Evolutionary conservation across 2,329 filamentous ascomycete species (phyloP), one percentile per base, ranked within the genome.

Genomic region (Neonectria punicea): DNA sequence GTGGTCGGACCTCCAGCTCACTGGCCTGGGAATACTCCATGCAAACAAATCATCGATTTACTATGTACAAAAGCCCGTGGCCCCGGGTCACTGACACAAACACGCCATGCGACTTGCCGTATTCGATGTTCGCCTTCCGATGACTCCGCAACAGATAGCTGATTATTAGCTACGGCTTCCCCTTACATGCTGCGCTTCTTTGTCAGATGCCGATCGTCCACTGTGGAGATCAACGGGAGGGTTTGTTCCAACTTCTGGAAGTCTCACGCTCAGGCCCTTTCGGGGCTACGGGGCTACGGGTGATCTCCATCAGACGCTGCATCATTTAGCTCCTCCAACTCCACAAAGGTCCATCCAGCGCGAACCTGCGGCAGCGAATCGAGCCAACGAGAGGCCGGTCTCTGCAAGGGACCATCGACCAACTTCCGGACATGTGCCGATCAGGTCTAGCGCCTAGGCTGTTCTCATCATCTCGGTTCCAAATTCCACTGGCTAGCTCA

Each of bases 201-300:
- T 50, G 14, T 13, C 16, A 6, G 16, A 18, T 20, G 47, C 32
- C 28, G 47, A 50, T 50, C 47, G 13, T 50, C 25, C 30, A 18
- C 16, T 5, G 28, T n/a, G 47, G 25, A 50, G 28, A 32, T 18
- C 25, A 50, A 50, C 47, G 28, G 30, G 30, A 34, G 30, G 30
- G n/a, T 16, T n/a, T 30, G 7, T 28, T 58, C 47, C 43, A 28
- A 57, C 46, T 43, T 61, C 58, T 55, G 32, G 41, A 57, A 56
- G 39, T 56, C 20, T 32, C 10, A 50, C 16, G 46, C 36, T 53
- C 44, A 30, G 44, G n/a, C 51, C 30, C 36, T 53, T 51, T 22
- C 53, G 53, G 36, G 22, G 22, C 2, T 22, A 22, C 25, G 59
- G 53, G 36, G 18, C 53, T 51, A 34, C 25, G 59, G 59, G 36